Conservation (phyloP, 805 yeast species). For the Lipomyces sp. region DNA sequence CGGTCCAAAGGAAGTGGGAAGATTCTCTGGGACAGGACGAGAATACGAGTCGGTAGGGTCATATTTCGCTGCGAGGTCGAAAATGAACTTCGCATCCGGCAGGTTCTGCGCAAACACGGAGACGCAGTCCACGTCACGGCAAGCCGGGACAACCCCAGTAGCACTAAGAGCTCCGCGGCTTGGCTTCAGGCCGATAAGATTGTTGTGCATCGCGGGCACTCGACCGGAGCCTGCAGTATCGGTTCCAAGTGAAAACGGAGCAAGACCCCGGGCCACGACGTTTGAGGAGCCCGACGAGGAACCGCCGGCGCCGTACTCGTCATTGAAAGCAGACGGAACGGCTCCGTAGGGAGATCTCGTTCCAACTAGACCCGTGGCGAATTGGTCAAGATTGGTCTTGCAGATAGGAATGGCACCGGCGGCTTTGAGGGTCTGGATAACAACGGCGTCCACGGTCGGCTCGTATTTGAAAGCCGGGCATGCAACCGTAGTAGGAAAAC, state of each 20-base stretch:
- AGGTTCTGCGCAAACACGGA: constrained; percentile 76
- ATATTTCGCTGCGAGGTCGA: constrained; percentile 64
- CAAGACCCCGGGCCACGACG: constrained; percentile 83
- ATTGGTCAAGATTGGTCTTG: constrained; percentile 93
- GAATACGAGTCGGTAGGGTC: constrained; percentile 81
- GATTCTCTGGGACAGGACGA: constrained; percentile 65
- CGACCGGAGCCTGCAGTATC: constrained; percentile 99
- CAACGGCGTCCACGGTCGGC: constrained; percentile 70
- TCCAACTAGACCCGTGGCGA: constrained; percentile 97
- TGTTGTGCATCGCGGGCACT: constrained; percentile 96
- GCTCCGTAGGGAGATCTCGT: constrained; percentile 92
- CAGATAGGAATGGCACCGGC: constrained; percentile 93
- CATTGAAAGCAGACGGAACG: constrained; percentile 72
- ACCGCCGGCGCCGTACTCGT: constrained; percentile 85
- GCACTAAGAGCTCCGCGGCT: constrained; percentile 83
- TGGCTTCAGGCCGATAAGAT: constrained; percentile 88
- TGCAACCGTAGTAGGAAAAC: constrained; percentile 89
- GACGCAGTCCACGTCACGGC: constrained; percentile 89
- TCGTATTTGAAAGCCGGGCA: constrained; percentile 78
- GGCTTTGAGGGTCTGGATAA: constrained; percentile 69
- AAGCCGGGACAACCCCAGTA: constrained; percentile 96
- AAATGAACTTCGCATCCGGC: constrained; percentile 76
- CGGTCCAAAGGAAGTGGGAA: constrained; percentile 55
- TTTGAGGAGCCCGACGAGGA: constrained; percentile 93
- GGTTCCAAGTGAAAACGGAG: constrained; percentile 86